These are phyloP conservation scores for Sporothrix humicola DNA, from an alignment of 2,329 filamentous ascomycete species.

Conservation along the genomic window DNA sequence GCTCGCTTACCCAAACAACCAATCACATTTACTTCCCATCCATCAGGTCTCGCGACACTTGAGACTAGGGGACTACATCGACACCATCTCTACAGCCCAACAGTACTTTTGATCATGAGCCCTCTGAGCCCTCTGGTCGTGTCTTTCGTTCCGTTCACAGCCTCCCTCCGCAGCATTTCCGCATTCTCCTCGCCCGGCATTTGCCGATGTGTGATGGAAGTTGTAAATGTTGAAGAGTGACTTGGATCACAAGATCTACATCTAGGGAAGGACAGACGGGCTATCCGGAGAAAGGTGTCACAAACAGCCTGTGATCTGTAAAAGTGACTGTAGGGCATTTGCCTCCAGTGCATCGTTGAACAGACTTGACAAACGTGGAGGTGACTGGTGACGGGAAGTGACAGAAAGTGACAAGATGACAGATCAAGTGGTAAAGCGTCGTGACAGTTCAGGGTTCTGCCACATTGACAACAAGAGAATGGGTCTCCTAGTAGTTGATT, in stretches of 20 bases:
- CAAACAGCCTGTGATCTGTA: no score
- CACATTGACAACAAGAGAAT: neutral
- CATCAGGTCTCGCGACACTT: no score
- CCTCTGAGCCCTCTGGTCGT: neutral
- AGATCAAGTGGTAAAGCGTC: neutral
- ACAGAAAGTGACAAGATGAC: neutral
- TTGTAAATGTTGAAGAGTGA: neutral
- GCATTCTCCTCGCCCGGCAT: neutral
- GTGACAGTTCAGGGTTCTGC: neutral
- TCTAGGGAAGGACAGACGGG: neutral
- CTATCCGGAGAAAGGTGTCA: neutral
- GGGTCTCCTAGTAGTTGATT: neutral
- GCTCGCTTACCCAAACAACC: neutral
- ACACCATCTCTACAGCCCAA: neutral
- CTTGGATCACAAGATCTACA: neutral
- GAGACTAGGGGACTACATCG: no score
- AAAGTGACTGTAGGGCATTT: no score
- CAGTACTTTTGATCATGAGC: neutral
- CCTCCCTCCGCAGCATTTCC: neutral
- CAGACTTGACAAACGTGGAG: neutral
- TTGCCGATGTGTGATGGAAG: neutral
- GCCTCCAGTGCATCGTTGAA: neutral
- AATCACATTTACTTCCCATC: neutral
- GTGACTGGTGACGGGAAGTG: neutral
- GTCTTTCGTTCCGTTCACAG: neutral